A percentile compares a stretch with the other conserved stretches of the same genome.
phyloP scores from a whole-genome alignment of 257 asterid species.

The Solanum pennellii region DNA sequence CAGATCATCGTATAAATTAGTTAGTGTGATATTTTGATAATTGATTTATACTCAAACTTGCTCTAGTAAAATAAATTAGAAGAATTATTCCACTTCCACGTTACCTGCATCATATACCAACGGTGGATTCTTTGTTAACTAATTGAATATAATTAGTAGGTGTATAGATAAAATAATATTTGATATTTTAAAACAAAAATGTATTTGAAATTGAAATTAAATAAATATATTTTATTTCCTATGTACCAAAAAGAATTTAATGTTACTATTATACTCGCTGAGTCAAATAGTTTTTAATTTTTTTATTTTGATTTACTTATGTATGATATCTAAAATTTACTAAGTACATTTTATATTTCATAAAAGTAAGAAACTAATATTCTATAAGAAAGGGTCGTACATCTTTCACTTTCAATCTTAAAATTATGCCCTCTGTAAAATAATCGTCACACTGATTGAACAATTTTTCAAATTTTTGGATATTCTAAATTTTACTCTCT shows the following conservation, averaged over 20 bases:
- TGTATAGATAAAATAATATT: neutral
- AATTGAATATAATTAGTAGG: neutral
- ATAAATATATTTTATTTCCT: neutral
- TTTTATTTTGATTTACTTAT: neutral
- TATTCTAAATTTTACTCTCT: neutral
- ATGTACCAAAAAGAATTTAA: neutral
- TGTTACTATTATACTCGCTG: neutral
- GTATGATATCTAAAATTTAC: neutral
- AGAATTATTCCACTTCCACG: neutral
- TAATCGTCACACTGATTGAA: neutral
- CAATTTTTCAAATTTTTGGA: neutral
- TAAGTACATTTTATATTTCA: neutral
- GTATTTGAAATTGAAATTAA: neutral
- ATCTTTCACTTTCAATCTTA: neutral
- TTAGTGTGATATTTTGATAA: neutral
- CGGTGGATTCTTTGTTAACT: neutral
- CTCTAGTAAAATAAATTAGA: neutral
- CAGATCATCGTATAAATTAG: neutral
- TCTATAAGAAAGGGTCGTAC: too few relatives aligned
- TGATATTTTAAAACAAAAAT: neutral
- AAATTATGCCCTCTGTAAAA: too few relatives aligned
- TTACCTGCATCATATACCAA: neutral
- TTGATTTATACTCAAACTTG: neutral
- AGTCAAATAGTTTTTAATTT: neutral
- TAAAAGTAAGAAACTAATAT: neutral